These are phyloP conservation scores for Articulospora tetracladia DNA, from an alignment of 495 filamentous ascomycete genomes.

Conservation along the genomic window DNA sequence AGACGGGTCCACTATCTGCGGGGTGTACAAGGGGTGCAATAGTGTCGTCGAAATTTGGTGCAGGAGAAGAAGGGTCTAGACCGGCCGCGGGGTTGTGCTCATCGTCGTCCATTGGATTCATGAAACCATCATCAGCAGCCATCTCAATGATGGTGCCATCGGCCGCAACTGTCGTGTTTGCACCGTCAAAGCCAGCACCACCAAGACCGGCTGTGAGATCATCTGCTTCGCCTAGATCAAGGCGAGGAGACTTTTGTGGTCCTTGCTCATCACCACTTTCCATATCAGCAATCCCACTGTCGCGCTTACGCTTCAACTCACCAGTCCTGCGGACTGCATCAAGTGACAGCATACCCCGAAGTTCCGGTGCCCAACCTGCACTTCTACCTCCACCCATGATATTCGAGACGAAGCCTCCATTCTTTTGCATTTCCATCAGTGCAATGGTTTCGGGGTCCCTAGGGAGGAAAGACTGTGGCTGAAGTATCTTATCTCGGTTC, in stretches of 20 bases:
- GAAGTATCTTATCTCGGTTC: slow-evolving; percentile 76
- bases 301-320: slow-evolving; percentile 90
- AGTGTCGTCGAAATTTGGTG: slow-evolving; percentile 68
- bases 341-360: slow-evolving; percentile 78
- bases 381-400: slow-evolving; percentile 75
- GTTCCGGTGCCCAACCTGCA: slow-evolving; percentile 83
- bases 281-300: slow-evolving; percentile 80
- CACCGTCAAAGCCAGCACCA: slow-evolving; percentile 44
- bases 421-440: slow-evolving; percentile 86
- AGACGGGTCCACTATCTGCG: slow-evolving; percentile 76
- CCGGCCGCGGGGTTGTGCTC: slow-evolving; percentile 33
- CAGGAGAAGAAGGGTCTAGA: slow-evolving; percentile 24
- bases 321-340: slow-evolving; percentile 72
- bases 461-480: slow-evolving; percentile 72
- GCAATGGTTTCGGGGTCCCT: slow-evolving; percentile 81
- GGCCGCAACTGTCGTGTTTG: slow-evolving; percentile 47
- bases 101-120: slow-evolving; percentile 30
- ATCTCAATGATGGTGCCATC: slow-evolving; percentile 60
- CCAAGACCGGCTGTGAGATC: slow-evolving; percentile 42
- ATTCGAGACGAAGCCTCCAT: slow-evolving; percentile 78
- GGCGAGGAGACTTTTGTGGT: slow-evolving; percentile 54
- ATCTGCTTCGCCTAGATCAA: slow-evolving; percentile 67
- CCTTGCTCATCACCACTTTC: slow-evolving; percentile 54
- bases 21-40: slow-evolving; percentile 68
- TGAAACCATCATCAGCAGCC: slow-evolving; percentile 53